Base-by-base conservation (phyloP, 1,284 basidiomycete species). In the Marasmius oreades region DNA sequence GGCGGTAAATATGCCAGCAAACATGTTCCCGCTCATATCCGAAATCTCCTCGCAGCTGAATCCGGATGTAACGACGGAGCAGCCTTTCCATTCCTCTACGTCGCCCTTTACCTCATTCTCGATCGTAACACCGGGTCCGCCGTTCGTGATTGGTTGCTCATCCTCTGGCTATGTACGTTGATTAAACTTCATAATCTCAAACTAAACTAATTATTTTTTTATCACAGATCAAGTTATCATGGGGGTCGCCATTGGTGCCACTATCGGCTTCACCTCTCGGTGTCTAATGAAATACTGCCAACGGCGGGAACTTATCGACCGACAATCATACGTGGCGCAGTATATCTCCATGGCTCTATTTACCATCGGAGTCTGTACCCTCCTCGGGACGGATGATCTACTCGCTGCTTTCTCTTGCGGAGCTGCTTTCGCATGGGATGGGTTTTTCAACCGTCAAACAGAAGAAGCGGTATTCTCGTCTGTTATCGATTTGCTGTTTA, bases 1-100 rank as follows among this genome's bases (percentile, higher is more conserved):
- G 96, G 97, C 67, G 96, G 97, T 53, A 96, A 94, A 72, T 99
- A 96, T 76, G 96, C 96, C 2, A 92, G 99, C 70, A 97, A 98
- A 69, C 96, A 99, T 66, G 96, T 99, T 16, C 96, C 96, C 0
- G 88, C 93, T 0, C 97, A 99, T 70, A 81, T 99, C 48, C 87
- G 78, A 26, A 93, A 98, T 71, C 80, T 91, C 7, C 70, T 98
- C 14, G 92, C 93, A 22, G 94, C 93, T 26, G 95, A 99, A 74
- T 90, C 88, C 53, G 96, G 93, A 12, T 92, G 92, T 67, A 97
- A 97, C 69, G 94, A 97, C 62, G 94, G 94, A 26, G 93, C 92
- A 1, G 96, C 96, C 0, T 99, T 97, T 70, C 96, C 96, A 0
- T 98, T 99, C 70, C 79, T 99, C 33, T 98, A 90, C 72, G 84